Evolutionary conservation across 169 alveolate species (phyloP).

Genomic region (Plasmodium coatneyi): DNA sequence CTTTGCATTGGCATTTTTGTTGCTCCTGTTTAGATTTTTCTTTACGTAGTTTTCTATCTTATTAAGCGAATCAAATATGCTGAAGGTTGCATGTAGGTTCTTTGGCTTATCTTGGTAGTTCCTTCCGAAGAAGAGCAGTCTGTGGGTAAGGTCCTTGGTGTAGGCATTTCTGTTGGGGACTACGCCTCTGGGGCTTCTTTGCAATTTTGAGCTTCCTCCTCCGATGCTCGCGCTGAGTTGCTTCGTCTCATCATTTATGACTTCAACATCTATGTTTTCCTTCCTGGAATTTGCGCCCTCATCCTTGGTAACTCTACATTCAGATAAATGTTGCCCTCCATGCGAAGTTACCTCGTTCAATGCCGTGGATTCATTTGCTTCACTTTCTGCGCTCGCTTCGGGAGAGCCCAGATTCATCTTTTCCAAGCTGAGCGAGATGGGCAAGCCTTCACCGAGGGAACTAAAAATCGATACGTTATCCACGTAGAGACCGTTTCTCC

Average conservation of each 20-base stretch:
- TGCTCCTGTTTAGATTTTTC: constrained; percentile 34
- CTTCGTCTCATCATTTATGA: not conserved
- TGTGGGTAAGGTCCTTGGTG: constrained; percentile 20
- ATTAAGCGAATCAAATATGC: constrained; percentile 64
- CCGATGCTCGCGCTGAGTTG: not conserved
- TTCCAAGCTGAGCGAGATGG: not conserved
- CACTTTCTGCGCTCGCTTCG: not conserved
- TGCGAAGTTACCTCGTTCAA: not conserved
- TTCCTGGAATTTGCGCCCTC: not conserved
- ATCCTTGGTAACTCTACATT: not conserved
- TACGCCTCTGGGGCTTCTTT: not conserved
- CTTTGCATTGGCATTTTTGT: constrained; percentile 20
- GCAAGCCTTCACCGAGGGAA: constrained; percentile 35
- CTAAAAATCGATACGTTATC: constrained; percentile 54
- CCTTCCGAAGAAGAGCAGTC: not conserved
- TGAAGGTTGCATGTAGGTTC: constrained; percentile 56
- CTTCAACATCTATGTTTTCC: not conserved
- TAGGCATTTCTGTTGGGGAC: not conserved
- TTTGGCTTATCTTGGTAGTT: constrained; percentile 8
- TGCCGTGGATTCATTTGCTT: not conserved
- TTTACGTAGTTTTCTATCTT: constrained; percentile 33
- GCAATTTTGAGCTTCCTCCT: not conserved
- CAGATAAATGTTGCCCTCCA: not conserved
- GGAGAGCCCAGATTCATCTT: not conserved
- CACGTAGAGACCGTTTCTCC: constrained; percentile 73